Conservation (phyloP, 345 rosid genomes). For the Pistacia atlantica region DNA sequence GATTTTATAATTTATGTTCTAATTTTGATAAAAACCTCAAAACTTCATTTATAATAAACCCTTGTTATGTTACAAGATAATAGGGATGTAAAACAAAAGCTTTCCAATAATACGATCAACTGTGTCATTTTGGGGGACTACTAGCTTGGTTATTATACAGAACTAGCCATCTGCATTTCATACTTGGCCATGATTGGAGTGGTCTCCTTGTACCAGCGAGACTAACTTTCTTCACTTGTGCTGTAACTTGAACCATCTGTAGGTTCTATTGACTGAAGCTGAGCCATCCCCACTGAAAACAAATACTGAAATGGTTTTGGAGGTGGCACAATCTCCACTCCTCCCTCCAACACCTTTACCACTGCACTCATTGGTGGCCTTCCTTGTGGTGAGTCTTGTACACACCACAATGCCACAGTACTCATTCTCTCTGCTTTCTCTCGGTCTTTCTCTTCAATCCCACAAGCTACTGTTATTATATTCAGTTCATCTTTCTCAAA, state of each 20-base stretch:
- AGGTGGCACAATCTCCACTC: conserved; percentile 13
- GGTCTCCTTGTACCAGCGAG: conserved; percentile 24
- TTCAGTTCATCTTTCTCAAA: conserved; percentile 11
- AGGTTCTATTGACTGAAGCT: background rate
- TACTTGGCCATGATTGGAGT: conserved; percentile 20
- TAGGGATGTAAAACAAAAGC: too few species aligned
- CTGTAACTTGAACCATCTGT: background rate
- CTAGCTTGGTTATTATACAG: conserved; percentile 1
- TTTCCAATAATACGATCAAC: background rate
- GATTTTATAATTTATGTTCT: too few species aligned
- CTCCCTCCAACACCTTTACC: conserved; percentile 36
- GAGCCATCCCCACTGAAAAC: background rate
- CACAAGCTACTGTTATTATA: conserved; percentile 8
- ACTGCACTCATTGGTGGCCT: conserved; percentile 36
- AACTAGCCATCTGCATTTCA: conserved; percentile 13
- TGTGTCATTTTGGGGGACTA: background rate
- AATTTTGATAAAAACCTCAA: too few species aligned
- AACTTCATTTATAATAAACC: too few species aligned
- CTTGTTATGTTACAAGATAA: too few species aligned
- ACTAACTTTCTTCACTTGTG: background rate
- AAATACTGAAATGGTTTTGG: conserved; percentile 31
- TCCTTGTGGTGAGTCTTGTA: conserved; percentile 24
- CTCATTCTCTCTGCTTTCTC: conserved; percentile 20
- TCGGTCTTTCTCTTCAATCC: conserved; percentile 24
- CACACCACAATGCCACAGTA: conserved; percentile 23